Base-by-base conservation (phyloP, 495 filamentous ascomycete species). In the Friedmanniomyces simplex region DNA sequence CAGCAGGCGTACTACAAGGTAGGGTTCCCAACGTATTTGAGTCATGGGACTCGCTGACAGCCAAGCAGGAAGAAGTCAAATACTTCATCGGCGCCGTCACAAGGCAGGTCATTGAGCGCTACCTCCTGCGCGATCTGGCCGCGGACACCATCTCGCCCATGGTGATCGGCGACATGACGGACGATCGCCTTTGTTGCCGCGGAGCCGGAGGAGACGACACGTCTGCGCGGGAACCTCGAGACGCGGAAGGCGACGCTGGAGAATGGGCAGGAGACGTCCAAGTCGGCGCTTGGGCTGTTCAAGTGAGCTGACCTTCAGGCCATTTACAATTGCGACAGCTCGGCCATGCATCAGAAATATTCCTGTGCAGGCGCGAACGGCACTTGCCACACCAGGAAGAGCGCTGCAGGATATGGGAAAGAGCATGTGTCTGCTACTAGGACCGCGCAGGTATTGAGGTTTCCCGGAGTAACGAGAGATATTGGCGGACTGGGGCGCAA, bases 51-150 rank as follows among this genome's bases (percentile, higher is more conserved):
- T n/a, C n/a, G n/a, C 24, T 22, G 16, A 32, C 34, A 43, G 20
- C 46, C 12, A 30, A 3, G 7, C 11, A 65, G 68, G 64, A 68
- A 24, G 59, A 69, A 52, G 39, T 57, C 16, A 72, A 68, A 55
- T 66, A 60, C 58, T 70, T 72, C 57, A 61, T 71, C 49, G 56
- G 57, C 21, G 46, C 14, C 25, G 60, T 70, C 39, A 59, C 60
- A 20, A 67, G 61, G 42, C 68, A 71, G 39, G 70, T 71, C 22
- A 57, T 70, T 43, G 70, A 72, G 50, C 67, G 70, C 7, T 65
- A 71, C 55, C 57, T 72, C 10, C 52, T 72, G 10, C 45, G 52
- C 4, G 20, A 57, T 7, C 62, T 72, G 5, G 47, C 57, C 13
- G 21, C 26, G 0, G 60, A 54, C 16, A 62, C 68, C 22, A 26